phyloP scores from a whole-genome alignment of 768 basidiomycete genomes.

The Auriscalpium microsporum region DNA sequence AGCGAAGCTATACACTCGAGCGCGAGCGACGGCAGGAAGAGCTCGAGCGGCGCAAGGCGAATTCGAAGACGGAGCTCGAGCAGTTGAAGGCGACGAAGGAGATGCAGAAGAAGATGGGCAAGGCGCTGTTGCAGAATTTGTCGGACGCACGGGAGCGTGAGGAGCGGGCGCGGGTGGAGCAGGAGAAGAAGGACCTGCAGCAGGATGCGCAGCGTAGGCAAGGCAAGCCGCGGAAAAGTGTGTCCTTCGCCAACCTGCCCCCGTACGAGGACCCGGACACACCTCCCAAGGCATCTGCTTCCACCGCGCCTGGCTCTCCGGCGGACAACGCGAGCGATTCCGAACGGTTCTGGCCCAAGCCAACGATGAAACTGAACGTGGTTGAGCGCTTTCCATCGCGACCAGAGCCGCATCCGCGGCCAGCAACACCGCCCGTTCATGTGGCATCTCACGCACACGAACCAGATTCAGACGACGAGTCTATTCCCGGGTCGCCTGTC shows the following conservation, averaged over 20 bases:
- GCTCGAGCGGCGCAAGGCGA: constrained; percentile 43
- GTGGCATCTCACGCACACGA: constrained; percentile 6
- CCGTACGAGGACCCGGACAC: constrained; percentile 17
- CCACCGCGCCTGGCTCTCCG: constrained; percentile 5
- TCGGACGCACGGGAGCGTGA: constrained; percentile 32
- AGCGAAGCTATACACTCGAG: constrained; percentile 32
- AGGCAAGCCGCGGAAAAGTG: constrained; percentile 47
- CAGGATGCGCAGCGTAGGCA: constrained; percentile 21
- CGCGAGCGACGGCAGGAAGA: constrained; percentile 37
- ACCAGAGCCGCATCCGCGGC: constrained; percentile 13
- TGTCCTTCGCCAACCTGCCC: constrained; percentile 50
- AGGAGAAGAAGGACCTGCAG: constrained; percentile 22
- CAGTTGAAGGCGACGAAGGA: constrained; percentile 32
- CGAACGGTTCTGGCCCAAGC: constrained; percentile 29
- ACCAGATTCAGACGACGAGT: constrained; percentile 67
- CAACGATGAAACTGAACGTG: constrained; percentile 60
- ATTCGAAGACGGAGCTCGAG: constrained; percentile 33
- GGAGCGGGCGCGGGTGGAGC: constrained; percentile 24
- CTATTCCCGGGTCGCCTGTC: constrained; percentile 28
- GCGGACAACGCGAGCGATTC: constrained; percentile 46
- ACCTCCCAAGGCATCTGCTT: constrained; percentile 14
- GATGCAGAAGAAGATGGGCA: constrained; percentile 75
- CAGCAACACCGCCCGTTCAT: too few relatives aligned
- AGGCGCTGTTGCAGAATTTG: constrained; percentile 45
- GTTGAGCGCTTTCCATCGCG: constrained; percentile 48